Conservation (phyloP, 2,329 filamentous ascomycete species). For the Penicillium frequentans region DNA sequence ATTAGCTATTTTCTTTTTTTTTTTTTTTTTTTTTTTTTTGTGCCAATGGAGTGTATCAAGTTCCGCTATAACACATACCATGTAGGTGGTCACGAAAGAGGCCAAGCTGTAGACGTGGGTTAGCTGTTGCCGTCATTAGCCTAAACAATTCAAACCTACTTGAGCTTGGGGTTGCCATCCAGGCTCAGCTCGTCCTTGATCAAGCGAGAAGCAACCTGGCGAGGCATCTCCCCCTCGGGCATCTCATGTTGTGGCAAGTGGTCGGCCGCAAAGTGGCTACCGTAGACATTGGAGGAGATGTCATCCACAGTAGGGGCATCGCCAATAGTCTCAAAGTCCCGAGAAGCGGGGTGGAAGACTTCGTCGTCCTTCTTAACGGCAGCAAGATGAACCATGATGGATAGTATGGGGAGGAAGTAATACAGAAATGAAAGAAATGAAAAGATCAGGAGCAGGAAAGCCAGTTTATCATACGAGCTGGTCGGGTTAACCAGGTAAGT, state of each 20-base stretch:
- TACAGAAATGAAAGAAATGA: neutral
- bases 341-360: conserved; percentile 34
- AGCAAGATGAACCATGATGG: conserved; percentile 46
- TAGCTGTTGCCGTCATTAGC: neutral
- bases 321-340: conserved; percentile 49
- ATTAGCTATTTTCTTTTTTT: neutral
- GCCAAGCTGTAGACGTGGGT: conserved; percentile 62
- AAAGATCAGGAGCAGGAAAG: neutral
- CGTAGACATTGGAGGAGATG: conserved; percentile 79
- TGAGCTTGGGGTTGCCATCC: conserved; percentile 85
- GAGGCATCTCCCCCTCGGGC: conserved; percentile 87
- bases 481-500: no score
- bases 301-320: conserved; percentile 46
- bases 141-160: conserved; percentile 31
- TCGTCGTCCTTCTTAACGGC: conserved; percentile 39
- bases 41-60: neutral
- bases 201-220: conserved; percentile 90
- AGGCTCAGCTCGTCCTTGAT: conserved; percentile 93
- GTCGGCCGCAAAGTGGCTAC: conserved; percentile 75
- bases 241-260: conserved; percentile 83
- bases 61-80: conserved; percentile 57
- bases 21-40: neutral
- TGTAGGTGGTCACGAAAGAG: conserved; percentile 94
- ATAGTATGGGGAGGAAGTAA: neutral
- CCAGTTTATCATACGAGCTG: neutral